These are phyloP conservation scores for Rhododendron williamsianum DNA, from an alignment of 148 eudicot species.

Conservation along the genomic window DNA sequence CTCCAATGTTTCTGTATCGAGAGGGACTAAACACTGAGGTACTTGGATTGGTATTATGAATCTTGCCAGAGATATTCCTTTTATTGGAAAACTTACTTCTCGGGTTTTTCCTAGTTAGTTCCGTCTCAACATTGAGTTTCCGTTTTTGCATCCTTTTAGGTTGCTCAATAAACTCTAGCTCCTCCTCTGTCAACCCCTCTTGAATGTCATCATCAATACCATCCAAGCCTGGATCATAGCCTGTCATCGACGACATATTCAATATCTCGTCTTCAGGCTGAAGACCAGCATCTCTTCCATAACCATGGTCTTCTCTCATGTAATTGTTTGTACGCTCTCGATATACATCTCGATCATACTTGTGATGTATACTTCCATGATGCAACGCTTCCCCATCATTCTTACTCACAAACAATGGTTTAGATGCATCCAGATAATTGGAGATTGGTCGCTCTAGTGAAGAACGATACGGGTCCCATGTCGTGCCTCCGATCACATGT, in stretches of 20 bases:
- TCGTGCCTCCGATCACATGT: constrained; percentile 6
- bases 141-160: constrained; percentile 6
- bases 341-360: constrained; percentile 3
- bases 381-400: constrained; percentile 15
- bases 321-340: constrained; percentile 5
- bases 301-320: constrained; percentile 15
- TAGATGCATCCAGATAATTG: constrained; percentile 13
- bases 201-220: background rate
- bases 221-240: constrained; percentile 8
- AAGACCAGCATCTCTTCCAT: constrained; percentile 19
- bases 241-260: constrained; percentile 10
- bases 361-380: constrained; percentile 9
- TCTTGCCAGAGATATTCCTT: constrained; percentile 9
- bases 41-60: constrained; percentile 9
- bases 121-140: constrained; percentile 14
- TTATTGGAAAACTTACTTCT: constrained; percentile 9
- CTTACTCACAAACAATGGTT: constrained; percentile 7
- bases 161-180: background rate
- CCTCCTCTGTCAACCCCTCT: constrained; percentile 1
- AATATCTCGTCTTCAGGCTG: constrained; percentile 7
- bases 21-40: background rate
- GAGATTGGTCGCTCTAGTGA: constrained; percentile 16
- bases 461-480: constrained; percentile 13
- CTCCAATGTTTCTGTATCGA: constrained; percentile 1
- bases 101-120: background rate